Base-by-base conservation (phyloP, 164 flowering plant species). In the Buxus sempervirens region DNA sequence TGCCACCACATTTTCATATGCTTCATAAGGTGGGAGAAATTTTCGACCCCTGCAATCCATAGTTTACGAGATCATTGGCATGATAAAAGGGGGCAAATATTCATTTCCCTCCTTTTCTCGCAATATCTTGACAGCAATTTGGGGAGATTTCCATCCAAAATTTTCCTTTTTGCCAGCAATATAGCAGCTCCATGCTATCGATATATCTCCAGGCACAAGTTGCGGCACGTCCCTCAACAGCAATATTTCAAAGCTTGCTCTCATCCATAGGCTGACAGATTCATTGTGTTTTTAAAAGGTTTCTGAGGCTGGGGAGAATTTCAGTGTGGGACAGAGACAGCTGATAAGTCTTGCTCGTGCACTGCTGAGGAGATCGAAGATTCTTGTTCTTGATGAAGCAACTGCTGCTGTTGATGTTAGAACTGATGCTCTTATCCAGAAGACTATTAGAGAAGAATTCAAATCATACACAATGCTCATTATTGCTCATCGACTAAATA, bases 111-210 rank as follows among this genome's bases (percentile, higher is more conserved):
- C n/a, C n/a, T n/a, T n/a, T n/a, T n/a, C n/a, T n/a, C n/a, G n/a
- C n/a, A n/a, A n/a, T n/a, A n/a, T n/a, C n/a, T n/a, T n/a, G n/a
- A n/a, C n/a, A n/a, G n/a, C n/a, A n/a, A n/a, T n/a, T n/a, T n/a
- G n/a, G n/a, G n/a, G n/a, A n/a, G n/a, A n/a, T n/a, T n/a, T n/a
- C n/a, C n/a, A n/a, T n/a, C n/a, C n/a, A n/a, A n/a, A n/a, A n/a
- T n/a, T n/a, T n/a, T n/a, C n/a, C n/a, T n/a, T n/a, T n/a, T n/a
- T n/a, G n/a, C n/a, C n/a, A n/a, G n/a, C n/a, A n/a, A n/a, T n/a
- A n/a, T n/a, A n/a, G 99, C 99, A 77, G 93, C 99, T 9, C 98
- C 99, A 51, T n/a, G 97, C 99, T 42, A 98, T 96, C 70, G 99
- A 96, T 86, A 96, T 96, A 68, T 82, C 96, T 82, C 93, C 99